Conservation (phyloP, 257 asterid genomes). For the Handroanthus guayacan region DNA sequence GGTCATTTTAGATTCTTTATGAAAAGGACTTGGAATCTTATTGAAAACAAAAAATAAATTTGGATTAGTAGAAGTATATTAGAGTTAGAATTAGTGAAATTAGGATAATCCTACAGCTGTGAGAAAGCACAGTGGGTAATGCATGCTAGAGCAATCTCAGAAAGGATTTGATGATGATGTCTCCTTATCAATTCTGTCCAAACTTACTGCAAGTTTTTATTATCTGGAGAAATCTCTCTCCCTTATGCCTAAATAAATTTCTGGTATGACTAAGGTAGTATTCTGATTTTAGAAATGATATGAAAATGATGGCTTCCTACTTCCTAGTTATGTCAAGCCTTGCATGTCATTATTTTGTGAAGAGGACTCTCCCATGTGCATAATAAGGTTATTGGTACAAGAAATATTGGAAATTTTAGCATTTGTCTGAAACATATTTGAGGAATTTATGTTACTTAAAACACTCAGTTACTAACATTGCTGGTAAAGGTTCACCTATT, state of each 20-base stretch:
- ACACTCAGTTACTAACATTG: constrained; percentile 1
- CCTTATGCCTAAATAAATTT: constrained; percentile 5
- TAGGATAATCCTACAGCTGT: constrained; percentile 1
- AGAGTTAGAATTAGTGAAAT: constrained; percentile 8
- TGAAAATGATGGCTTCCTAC: constrained; percentile 6
- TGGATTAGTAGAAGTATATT: constrained; percentile 19
- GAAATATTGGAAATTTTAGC: constrained; percentile 16
- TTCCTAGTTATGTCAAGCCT: background rate
- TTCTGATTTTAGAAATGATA: constrained; percentile 9
- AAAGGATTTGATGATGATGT: constrained; percentile 12
- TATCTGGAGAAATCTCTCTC: background rate
- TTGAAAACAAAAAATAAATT: background rate
- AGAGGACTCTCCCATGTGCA: background rate
- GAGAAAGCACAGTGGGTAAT: constrained; percentile 18
- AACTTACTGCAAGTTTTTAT: constrained; percentile 4
- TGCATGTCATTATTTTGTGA: constrained; percentile 7
- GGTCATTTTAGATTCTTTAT: background rate
- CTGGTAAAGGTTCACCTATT: background rate
- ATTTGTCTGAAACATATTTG: constrained; percentile 14
- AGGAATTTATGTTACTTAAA: background rate
- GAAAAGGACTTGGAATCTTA: background rate
- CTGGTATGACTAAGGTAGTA: background rate
- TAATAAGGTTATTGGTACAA: constrained; percentile 2
- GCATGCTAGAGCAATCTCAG: background rate
- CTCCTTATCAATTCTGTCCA: background rate